Conservation (phyloP, 1,284 basidiomycete genomes). For the Pseudozyma tsukubaensis region DNA sequence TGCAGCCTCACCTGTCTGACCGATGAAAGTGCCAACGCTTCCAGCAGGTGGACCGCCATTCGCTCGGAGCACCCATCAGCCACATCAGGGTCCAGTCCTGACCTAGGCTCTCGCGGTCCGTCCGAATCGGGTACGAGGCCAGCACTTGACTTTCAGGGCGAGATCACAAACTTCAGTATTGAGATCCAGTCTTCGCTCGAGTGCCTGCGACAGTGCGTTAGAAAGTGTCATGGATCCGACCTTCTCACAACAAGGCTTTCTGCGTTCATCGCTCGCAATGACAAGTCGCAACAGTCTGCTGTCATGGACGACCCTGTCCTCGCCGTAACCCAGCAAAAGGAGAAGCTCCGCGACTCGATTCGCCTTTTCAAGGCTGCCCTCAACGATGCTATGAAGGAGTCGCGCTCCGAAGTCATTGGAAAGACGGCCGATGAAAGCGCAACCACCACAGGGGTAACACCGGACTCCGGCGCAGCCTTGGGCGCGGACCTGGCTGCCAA, state of each 20-base stretch:
- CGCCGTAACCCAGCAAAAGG: conserved; percentile 14
- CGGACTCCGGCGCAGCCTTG: background rate
- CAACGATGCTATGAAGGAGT: conserved; percentile 21
- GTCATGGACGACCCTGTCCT: conserved; percentile 14
- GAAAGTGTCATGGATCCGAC: conserved; percentile 12
- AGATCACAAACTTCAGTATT: conserved; percentile 20
- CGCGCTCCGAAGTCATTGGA: conserved; percentile 14
- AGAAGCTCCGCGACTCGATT: conserved; percentile 22
- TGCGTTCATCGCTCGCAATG: background rate
- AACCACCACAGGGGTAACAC: background rate
- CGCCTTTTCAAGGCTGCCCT: conserved; percentile 31
- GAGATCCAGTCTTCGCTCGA: conserved; percentile 31
- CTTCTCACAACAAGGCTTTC: background rate
- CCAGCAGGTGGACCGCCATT: background rate
- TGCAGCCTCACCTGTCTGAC: conserved; percentile 35
- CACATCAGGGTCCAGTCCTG: background rate
- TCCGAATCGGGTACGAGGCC: conserved; percentile 1
- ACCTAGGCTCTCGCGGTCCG: background rate
- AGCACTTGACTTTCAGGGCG: conserved; percentile 15
- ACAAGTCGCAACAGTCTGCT: background rate
- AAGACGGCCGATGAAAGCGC: conserved; percentile 1
- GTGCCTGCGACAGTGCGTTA: conserved; percentile 23
- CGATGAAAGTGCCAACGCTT: background rate
- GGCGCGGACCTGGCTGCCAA: background rate
- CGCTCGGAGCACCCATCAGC: background rate